Percentiles rank a stretch among this genome's conserved stretches.
phyloP scores from a whole-genome alignment of 257 asterid species.

The Forsythia suspensa region DNA sequence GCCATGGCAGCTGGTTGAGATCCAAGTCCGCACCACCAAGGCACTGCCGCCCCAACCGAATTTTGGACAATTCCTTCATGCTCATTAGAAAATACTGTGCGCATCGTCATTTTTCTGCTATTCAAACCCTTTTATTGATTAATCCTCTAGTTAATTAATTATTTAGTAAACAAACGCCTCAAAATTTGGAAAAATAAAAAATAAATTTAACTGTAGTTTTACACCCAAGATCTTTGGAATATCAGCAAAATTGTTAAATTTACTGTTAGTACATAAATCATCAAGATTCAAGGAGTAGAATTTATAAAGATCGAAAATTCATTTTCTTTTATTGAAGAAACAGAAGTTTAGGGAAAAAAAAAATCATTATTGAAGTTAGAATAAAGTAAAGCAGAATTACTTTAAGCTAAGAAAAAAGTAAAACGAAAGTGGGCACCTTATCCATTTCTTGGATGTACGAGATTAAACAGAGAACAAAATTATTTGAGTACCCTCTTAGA shows the following conservation, averaged over 20 bases:
- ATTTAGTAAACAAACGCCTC: conserved; percentile 10
- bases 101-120: conserved; percentile 41
- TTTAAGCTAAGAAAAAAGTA: not conserved
- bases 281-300: not conserved
- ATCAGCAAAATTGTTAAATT: conserved; percentile 2
- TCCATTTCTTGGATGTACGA: conserved; percentile 14
- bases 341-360: not conserved
- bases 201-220: not conserved
- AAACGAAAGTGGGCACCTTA: conserved; percentile 33
- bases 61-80: conserved; percentile 37
- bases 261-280: not conserved
- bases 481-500: not conserved
- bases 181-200: not conserved
- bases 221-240: not conserved
- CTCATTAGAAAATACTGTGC: conserved; percentile 42
- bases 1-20: conserved; percentile 33
- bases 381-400: conserved; percentile 2
- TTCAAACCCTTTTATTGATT: conserved; percentile 17
- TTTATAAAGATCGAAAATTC: not conserved
- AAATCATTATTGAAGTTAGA: not conserved
- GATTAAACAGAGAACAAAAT: not conserved
- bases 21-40: conserved; percentile 56
- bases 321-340: not conserved
- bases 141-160: not conserved
- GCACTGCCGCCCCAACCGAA: conserved; percentile 28